Conservation (phyloP, 495 filamentous ascomycete species). For the Annulohypoxylon stygium region DNA sequence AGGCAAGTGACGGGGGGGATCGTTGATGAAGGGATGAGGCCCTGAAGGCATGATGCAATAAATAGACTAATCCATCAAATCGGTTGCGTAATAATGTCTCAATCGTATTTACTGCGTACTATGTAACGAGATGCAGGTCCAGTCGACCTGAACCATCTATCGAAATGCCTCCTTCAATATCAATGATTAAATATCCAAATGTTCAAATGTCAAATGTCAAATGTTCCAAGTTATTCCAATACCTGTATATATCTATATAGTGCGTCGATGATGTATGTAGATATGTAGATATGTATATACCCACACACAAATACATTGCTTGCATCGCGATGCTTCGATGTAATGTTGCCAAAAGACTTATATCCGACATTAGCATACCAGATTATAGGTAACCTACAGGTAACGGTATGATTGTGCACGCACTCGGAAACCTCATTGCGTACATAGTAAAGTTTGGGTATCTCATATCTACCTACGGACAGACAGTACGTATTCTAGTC, state of each 20-base stretch:
- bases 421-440: too few species aligned
- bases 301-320: not conserved
- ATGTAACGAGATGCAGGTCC: too few species aligned
- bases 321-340: not conserved
- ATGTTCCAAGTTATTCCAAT: too few species aligned
- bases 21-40: constrained; percentile 5
- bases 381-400: too few species aligned
- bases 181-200: too few species aligned
- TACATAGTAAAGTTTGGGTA: not conserved
- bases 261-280: not conserved
- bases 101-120: not conserved
- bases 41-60: constrained; percentile 38
- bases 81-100: constrained; percentile 41
- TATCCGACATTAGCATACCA: not conserved
- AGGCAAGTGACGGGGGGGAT: not conserved
- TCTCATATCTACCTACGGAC: too few species aligned
- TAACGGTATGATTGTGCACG: not conserved
- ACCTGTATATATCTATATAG: too few species aligned
- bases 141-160: too few species aligned
- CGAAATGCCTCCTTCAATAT: too few species aligned
- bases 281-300: not conserved
- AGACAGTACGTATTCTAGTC: not conserved
- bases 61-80: constrained; percentile 45
- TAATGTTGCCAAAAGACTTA: not conserved
- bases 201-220: too few species aligned